These are phyloP conservation scores for Suillus spraguei DNA, from an alignment of 768 basidiomycete species.

Conservation along the genomic window DNA sequence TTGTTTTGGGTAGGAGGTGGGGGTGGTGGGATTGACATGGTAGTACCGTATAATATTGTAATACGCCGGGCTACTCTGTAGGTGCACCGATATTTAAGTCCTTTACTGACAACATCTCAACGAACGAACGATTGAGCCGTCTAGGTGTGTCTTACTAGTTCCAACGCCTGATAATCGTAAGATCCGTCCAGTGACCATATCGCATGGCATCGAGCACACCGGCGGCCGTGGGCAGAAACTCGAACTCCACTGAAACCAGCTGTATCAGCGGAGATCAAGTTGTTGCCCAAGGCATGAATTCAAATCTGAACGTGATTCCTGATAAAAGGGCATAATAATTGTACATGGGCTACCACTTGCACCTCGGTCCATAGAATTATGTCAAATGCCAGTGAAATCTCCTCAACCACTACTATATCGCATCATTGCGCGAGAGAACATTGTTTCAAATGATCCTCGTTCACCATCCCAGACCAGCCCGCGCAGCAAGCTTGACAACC, in stretches of 20 bases:
- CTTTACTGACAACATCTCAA: background rate
- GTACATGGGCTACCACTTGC: no score
- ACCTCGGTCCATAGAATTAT: background rate
- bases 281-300: background rate
- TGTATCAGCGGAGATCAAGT: background rate
- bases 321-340: background rate
- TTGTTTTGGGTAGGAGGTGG: conserved; percentile 10
- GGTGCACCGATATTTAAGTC: background rate
- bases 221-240: background rate
- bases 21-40: conserved; percentile 6
- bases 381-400: background rate
- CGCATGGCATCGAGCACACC: background rate
- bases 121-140: background rate
- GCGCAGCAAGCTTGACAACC: background rate
- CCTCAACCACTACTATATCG: background rate
- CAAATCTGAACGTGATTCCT: background rate
- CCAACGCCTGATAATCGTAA: background rate
- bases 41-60: background rate
- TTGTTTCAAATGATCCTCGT: background rate
- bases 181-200: background rate
- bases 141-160: background rate
- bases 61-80: background rate
- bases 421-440: background rate
- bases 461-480: background rate
- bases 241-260: background rate